These are phyloP conservation scores for Amorphotheca resinae DNA, from an alignment of 495 filamentous ascomycete species.

Conservation along the genomic window DNA sequence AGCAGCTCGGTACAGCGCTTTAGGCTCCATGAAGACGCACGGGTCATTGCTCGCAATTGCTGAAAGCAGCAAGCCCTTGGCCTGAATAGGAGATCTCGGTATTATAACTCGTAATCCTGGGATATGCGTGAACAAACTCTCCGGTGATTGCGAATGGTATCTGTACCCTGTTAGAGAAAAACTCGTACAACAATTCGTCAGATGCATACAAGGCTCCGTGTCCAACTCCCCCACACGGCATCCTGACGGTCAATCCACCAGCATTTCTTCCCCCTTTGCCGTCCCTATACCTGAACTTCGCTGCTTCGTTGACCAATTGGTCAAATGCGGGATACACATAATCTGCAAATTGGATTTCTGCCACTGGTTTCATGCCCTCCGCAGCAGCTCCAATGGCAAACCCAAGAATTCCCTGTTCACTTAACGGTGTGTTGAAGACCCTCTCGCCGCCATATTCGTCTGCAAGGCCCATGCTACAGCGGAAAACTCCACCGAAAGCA, in stretches of 20 bases:
- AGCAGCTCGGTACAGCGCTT: conserved; percentile 86
- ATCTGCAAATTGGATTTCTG: conserved; percentile 97
- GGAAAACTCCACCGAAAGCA: conserved; percentile 92
- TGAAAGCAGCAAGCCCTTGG: conserved; percentile 78
- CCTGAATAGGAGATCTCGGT: conserved; percentile 80
- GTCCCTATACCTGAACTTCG: conserved; percentile 83
- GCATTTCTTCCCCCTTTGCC: conserved; percentile 53
- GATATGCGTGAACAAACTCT: conserved; percentile 83
- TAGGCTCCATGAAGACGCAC: conserved; percentile 93
- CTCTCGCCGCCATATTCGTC: conserved; percentile 76
- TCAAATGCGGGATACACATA: conserved; percentile 97
- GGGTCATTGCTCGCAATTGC: conserved; percentile 79
- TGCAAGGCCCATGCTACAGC: conserved; percentile 83
- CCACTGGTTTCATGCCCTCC: conserved; percentile 85
- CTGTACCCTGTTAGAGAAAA: conserved; percentile 24
- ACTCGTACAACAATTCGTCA: neutral
- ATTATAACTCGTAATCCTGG: conserved; percentile 85
- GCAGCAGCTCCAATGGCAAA: conserved; percentile 85
- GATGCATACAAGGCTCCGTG: conserved; percentile 70
- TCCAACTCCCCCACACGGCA: conserved; percentile 93
- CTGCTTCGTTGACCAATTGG: conserved; percentile 93
- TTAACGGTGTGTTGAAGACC: conserved; percentile 93
- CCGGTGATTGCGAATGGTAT: conserved; percentile 90
- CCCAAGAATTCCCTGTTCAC: conserved; percentile 88
- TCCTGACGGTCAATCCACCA: conserved; percentile 78